Conservation (phyloP, 257 asterid genomes). For the Eucommia ulmoides region DNA sequence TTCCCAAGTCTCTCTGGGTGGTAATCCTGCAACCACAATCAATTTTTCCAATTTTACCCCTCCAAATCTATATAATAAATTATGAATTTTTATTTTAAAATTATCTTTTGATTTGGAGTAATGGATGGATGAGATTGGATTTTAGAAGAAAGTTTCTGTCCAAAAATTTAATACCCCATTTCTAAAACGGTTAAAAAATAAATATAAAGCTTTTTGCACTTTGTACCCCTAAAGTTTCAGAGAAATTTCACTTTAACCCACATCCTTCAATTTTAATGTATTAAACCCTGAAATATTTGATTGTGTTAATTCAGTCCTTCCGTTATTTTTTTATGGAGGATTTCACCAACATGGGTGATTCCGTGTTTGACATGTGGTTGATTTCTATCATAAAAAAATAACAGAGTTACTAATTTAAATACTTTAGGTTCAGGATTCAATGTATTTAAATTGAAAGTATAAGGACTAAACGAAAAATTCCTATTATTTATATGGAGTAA, state of each 20-base stretch:
- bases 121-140: background rate
- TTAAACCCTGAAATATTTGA: too few species aligned
- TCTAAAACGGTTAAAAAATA: background rate
- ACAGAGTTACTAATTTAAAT: too few species aligned
- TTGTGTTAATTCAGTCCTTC: background rate
- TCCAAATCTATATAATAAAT: background rate
- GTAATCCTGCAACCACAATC: too few species aligned
- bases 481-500: too few species aligned
- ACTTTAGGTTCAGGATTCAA: background rate
- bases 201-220: background rate
- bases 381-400: too few species aligned
- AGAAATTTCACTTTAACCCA: too few species aligned
- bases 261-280: too few species aligned
- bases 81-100: background rate
- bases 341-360: background rate
- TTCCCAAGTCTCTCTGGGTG: slow-evolving; percentile 88
- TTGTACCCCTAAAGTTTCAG: too few species aligned
- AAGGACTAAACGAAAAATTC: too few species aligned
- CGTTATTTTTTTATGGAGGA: background rate
- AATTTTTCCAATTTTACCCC: background rate
- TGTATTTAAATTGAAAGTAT: too few species aligned
- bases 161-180: background rate
- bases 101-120: background rate
- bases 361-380: too few species aligned
- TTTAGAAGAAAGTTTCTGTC: background rate